Evolutionary conservation across 2,329 filamentous ascomycete species (phyloP).

Genomic region (Hymenoscyphus repandus): DNA sequence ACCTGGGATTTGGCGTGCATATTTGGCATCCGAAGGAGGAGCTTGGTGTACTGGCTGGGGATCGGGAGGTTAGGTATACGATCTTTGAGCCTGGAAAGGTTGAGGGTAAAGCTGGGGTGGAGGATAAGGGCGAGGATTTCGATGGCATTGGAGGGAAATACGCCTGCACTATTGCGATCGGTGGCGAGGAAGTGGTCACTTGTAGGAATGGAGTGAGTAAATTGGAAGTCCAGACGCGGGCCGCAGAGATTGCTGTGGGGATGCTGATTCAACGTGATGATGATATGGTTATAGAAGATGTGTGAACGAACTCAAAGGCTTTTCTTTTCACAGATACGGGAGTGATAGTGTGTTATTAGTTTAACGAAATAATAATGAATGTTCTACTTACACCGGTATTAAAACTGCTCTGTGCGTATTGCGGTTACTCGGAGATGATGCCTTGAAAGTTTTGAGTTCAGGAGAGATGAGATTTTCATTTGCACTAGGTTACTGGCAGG

Average conservation of each 20-base stretch:
- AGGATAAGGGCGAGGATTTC: background rate
- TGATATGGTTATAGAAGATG: too few species aligned
- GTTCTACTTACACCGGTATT: too few species aligned
- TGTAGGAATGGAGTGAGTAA: slow-evolving; percentile 41
- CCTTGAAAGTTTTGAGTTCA: too few species aligned
- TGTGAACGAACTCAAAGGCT: too few species aligned
- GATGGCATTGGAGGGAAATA: background rate
- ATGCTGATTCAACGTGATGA: background rate
- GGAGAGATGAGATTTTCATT: too few species aligned
- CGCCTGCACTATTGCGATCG: slow-evolving; percentile 46
- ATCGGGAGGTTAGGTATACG: slow-evolving; percentile 49
- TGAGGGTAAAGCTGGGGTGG: too few species aligned
- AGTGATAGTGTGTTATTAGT: too few species aligned
- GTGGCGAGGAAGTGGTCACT: slow-evolving; percentile 39
- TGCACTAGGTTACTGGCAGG: too few species aligned
- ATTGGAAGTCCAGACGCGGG: slow-evolving; percentile 50
- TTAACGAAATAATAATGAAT: too few species aligned
- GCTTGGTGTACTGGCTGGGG: slow-evolving; percentile 53
- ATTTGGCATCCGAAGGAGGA: slow-evolving; percentile 61
- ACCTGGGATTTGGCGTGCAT: slow-evolving; percentile 40
- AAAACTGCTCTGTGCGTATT: too few species aligned
- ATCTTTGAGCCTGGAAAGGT: slow-evolving; percentile 14
- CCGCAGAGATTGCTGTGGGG: slow-evolving; percentile 46
- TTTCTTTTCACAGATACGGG: too few species aligned
- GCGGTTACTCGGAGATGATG: too few species aligned